A percentile compares a stretch with the other conserved stretches of the same genome.
Evolutionary conservation across 805 yeast genomes (phyloP).

Genomic region (Pichia nanzhaoensis): DNA sequence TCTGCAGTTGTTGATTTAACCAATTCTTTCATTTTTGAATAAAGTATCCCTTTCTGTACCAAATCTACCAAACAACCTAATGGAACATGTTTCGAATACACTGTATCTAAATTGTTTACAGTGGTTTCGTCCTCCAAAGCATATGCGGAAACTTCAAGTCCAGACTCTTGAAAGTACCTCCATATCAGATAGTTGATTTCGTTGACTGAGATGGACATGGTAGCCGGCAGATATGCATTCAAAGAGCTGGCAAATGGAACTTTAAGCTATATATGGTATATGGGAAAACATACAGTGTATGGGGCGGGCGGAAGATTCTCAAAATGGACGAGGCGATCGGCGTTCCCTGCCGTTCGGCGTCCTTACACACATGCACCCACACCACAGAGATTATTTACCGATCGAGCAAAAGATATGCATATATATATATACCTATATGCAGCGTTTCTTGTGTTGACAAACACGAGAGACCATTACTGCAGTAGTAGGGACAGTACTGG

Average conservation of each 20-base stretch:
- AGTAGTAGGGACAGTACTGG: not conserved
- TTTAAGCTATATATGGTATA: no score
- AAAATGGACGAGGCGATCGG: no score
- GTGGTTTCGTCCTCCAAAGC: constrained; percentile 73
- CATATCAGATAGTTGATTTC: constrained; percentile 88
- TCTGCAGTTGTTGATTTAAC: constrained; percentile 16
- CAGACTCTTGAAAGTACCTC: constrained; percentile 86
- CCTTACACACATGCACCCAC: no score
- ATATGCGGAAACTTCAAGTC: constrained; percentile 67
- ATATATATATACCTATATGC: no score
- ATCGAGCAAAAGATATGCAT: no score
- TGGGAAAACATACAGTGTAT: no score
- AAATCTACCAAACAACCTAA: constrained; percentile 75
- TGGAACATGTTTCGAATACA: constrained; percentile 48
- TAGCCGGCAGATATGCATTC: not conserved
- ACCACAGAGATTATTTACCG: no score
- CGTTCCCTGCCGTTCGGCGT: no score
- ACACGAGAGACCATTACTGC: not conserved
- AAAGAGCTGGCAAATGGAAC: no score
- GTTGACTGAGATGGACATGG: constrained; percentile 73
- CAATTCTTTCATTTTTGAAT: constrained; percentile 60
- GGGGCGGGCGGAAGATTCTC: no score
- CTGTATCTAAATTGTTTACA: constrained; percentile 49
- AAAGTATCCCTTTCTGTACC: constrained; percentile 81
- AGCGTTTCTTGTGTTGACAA: no score